Conservation (phyloP, 805 yeast species). For the Candida nonsorbophila region DNA sequence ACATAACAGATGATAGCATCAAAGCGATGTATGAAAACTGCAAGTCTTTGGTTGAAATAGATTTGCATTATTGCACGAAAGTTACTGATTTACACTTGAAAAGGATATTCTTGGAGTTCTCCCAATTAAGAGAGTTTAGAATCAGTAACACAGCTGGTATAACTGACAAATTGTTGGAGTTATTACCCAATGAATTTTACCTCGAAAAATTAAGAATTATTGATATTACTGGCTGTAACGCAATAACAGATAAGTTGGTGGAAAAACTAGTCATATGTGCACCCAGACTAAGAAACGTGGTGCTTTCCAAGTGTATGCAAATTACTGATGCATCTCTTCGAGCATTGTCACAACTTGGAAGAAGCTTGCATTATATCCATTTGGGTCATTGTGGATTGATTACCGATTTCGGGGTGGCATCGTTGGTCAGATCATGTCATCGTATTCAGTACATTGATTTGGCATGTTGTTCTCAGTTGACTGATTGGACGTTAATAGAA, state of each 20-base stretch:
- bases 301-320: slow-evolving; percentile 81
- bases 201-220: slow-evolving; percentile 71
- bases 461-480: slow-evolving; percentile 88
- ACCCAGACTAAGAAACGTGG: slow-evolving; percentile 83
- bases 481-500: slow-evolving; percentile 76
- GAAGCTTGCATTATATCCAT: slow-evolving; percentile 82
- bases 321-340: slow-evolving; percentile 78
- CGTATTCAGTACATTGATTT: slow-evolving; percentile 88
- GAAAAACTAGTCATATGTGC: slow-evolving; percentile 68
- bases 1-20: slow-evolving; percentile 61
- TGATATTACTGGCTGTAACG: slow-evolving; percentile 79
- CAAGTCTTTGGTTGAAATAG: slow-evolving; percentile 81
- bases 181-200: slow-evolving; percentile 41
- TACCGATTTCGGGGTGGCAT: slow-evolving; percentile 82
- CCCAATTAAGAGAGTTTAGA: slow-evolving; percentile 80
- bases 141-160: slow-evolving; percentile 68
- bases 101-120: slow-evolving; percentile 52
- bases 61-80: slow-evolving; percentile 74
- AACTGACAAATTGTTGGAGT: slow-evolving; percentile 59
- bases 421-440: slow-evolving; percentile 70
- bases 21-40: slow-evolving; percentile 62
- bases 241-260: slow-evolving; percentile 75
- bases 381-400: slow-evolving; percentile 90
- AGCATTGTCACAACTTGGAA: slow-evolving; percentile 67
- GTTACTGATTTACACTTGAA: slow-evolving; percentile 62